These are phyloP conservation scores for Sanghuangporus sanghuang DNA, from an alignment of 1,284 basidiomycete species.

Conservation along the genomic window DNA sequence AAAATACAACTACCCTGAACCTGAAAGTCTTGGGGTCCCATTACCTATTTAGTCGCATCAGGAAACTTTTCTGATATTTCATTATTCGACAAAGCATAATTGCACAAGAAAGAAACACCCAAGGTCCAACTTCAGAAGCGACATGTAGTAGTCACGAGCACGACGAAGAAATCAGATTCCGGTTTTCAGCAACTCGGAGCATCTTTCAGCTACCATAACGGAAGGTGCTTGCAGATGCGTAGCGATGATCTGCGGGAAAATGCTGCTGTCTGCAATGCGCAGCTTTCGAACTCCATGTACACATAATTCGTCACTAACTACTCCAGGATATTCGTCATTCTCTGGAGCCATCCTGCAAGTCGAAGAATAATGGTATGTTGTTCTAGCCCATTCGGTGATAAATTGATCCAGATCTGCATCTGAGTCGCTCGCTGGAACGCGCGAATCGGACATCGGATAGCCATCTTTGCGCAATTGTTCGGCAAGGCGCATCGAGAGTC, in stretches of 20 bases:
- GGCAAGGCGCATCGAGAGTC: not conserved
- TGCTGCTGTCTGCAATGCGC: slow-evolving; percentile 35
- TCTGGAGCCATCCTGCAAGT: slow-evolving; percentile 36
- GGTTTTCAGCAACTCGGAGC: slow-evolving; percentile 22
- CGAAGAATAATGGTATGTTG: slow-evolving; percentile 33
- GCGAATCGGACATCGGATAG: slow-evolving; percentile 25
- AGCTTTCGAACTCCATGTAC: slow-evolving; percentile 42
- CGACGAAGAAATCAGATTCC: too few relatives aligned
- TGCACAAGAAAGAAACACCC: too few relatives aligned
- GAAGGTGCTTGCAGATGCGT: slow-evolving; percentile 34
- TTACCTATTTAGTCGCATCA: too few relatives aligned
- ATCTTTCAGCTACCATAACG: slow-evolving; percentile 33
- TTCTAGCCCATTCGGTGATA: slow-evolving; percentile 24
- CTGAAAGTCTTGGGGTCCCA: too few relatives aligned
- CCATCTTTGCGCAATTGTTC: not conserved
- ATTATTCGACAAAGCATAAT: too few relatives aligned
- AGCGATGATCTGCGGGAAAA: slow-evolving; percentile 33
- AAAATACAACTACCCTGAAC: too few relatives aligned
- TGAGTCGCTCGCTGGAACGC: slow-evolving; percentile 25
- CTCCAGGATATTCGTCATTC: slow-evolving; percentile 30
- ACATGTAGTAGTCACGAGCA: too few relatives aligned
- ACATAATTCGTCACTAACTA: slow-evolving; percentile 43
- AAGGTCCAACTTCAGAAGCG: too few relatives aligned
- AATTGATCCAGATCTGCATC: slow-evolving; percentile 28
- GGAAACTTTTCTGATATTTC: too few relatives aligned